A percentile compares a stretch with the other conserved stretches of the same genome.
These are phyloP conservation scores for Magnaporthiopsis incrustans DNA, from an alignment of 2,329 filamentous ascomycete species.

Conservation along the genomic window DNA sequence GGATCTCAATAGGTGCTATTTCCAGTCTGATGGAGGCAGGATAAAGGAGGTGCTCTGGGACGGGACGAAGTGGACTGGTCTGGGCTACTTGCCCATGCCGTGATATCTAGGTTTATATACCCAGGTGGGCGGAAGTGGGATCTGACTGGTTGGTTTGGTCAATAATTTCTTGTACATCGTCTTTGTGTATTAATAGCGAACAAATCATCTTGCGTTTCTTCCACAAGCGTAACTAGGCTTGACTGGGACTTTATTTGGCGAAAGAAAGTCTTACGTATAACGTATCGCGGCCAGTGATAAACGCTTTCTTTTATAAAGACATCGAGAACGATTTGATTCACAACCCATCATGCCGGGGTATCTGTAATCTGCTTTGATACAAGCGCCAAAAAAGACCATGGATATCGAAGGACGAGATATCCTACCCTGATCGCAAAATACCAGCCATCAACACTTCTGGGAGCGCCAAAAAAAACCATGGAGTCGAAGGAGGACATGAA, in stretches of 20 bases:
- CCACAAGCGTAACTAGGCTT: too few species aligned
- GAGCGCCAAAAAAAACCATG: too few species aligned
- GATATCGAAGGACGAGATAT: too few species aligned
- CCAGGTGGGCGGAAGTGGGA: too few species aligned
- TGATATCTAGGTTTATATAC: background rate
- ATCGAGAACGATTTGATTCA: background rate
- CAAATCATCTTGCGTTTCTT: too few species aligned
- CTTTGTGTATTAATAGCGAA: too few species aligned
- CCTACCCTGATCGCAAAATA: background rate
- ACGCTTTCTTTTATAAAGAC: background rate
- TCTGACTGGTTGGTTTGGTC: too few species aligned
- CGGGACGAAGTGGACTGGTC: constrained; percentile 7
- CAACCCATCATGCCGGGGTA: background rate
- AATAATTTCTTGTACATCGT: too few species aligned
- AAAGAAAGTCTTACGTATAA: too few species aligned
- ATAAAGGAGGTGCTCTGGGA: constrained; percentile 11
- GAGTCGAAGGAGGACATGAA: too few species aligned
- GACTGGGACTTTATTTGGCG: too few species aligned
- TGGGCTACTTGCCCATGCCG: constrained; percentile 8
- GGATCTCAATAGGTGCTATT: constrained; percentile 13
- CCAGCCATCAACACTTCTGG: background rate
- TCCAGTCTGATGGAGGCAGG: constrained; percentile 5
- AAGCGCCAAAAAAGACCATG: background rate
- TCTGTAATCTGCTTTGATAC: background rate
- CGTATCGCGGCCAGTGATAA: background rate